Base-by-base conservation (phyloP, 495 filamentous ascomycete genomes). In the Margaritispora aquatica region DNA sequence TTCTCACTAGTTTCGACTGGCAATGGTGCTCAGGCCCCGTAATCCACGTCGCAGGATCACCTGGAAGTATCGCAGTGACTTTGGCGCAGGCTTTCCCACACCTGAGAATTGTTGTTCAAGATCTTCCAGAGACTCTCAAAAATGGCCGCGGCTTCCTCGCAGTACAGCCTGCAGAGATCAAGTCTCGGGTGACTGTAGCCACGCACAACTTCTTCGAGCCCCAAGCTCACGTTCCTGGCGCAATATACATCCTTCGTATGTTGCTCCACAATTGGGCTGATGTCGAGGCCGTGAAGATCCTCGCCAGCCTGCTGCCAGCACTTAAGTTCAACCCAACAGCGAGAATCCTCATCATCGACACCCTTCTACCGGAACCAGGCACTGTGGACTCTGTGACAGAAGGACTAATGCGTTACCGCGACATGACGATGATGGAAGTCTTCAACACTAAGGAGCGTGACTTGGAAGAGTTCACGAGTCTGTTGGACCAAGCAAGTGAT, bases 171-270 rank as follows among this genome's bases (percentile, higher is more conserved):
- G 26, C 27, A 17, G 17, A 2, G 7, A 4, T 61, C 22, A 7
- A 4, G 2, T 21, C 22, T 1, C 13, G 69, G 51, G 50, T 61
- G 20, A 51, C 21, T 1, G 31, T 51, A 19, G 3, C 2, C 10
- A 19, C 17, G n/a, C 74, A 81, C 44, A 67, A 78, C 63, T 80
- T 82, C 67, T 73, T 77, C 65, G 38, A 69, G n/a, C 60, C 64
- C 5, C 77, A 83, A 60, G 70, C 75, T 0, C 60, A 77, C 1
- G 54, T 59, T 26, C 59, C 54, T 7, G 80, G 77, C 1, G 73
- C 76, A 23, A 69, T 76, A 3, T 84, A 81, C 62, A 68, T 81
- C 38, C 65, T 83, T n/a, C 71, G 81, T 2, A 69, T 70, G 62
- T 71, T 82, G 21, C 47, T 83, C 4, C 80, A 83, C 57, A 75